Base-by-base conservation (phyloP, 768 basidiomycete species). In the Leccinum sublutescens region DNA sequence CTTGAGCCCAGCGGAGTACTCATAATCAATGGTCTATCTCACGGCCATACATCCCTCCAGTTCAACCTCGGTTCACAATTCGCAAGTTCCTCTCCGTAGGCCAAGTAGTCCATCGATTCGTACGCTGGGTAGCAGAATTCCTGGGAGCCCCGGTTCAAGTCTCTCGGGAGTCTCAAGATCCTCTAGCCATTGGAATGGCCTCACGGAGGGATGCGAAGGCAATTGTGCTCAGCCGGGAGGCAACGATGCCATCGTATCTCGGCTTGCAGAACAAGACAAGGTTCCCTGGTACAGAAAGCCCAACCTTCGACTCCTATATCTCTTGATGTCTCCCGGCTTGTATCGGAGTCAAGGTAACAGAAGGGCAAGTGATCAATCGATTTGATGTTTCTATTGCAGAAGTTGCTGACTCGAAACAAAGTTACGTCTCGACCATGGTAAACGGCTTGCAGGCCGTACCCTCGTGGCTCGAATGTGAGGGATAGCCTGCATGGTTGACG, bases 231-330 rank as follows among this genome's bases (percentile, higher is more conserved):
- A 45, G 8, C 38, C 36, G 21, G 56, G 57, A 19, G 58, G 17
- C 9, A 45, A 55, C 14, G 54, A 66, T 12, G 15, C 50, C 11
- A 36, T 55, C 34, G 66, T 71, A 48, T 68, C 66, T 34, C 58
- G 31, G 19, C 66, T 69, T 21, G 64, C 54, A 14, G n/a, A 64
- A 15, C 74, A 79, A 55, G 85, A 88, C 68, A 74, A 73, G 43
- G 77, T 75, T 6, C 82, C 84, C 43, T 88, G 86, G 86, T 86
- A 86, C 68, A 68, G 65, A 61, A 88, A 87, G 63, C 84, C 76
- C 2, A 87, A 87, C 62, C 71, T 88, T 59, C 74, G 85, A 21
- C 36, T 76, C 23, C 62, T 86, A 47, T 87, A 87, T 69, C 58
- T 87, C 25, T 50, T 86, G 52, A 76, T 86, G 68, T 72, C 21